A percentile compares a stretch with the other conserved stretches of the same genome.
Evolutionary conservation across 1,284 basidiomycete genomes (phyloP).

Genomic region (Cerrena zonata): DNA sequence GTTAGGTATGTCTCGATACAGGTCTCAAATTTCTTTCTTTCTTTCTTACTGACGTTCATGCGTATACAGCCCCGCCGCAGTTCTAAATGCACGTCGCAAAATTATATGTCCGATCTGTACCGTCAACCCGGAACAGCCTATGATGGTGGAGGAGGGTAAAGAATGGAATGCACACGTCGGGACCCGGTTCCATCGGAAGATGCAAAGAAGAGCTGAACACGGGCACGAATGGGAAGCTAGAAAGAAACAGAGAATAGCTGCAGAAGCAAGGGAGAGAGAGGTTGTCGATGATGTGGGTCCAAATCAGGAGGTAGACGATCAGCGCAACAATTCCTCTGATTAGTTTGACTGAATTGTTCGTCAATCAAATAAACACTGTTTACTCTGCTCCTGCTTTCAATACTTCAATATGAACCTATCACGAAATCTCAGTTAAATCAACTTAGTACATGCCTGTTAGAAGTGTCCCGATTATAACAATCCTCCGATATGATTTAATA

Average conservation of each 20-base stretch:
- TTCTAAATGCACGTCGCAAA: conserved; percentile 55
- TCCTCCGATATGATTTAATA: neutral
- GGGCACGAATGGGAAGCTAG: neutral
- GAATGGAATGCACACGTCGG: conserved; percentile 63
- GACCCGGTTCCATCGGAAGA: conserved; percentile 47
- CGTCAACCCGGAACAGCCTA: conserved; percentile 50
- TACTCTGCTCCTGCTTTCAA: too few relatives aligned
- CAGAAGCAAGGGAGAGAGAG: too few relatives aligned
- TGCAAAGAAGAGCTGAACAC: neutral
- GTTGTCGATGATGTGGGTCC: too few relatives aligned
- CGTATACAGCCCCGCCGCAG: conserved; percentile 56
- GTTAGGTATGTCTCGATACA: conserved; percentile 37
- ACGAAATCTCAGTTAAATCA: too few relatives aligned
- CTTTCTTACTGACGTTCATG: conserved; percentile 9
- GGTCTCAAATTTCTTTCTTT: neutral
- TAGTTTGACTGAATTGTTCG: too few relatives aligned
- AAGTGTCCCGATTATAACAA: neutral
- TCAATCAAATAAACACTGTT: too few relatives aligned
- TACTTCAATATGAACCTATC: too few relatives aligned
- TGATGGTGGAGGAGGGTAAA: conserved; percentile 67
- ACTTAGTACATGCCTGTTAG: too few relatives aligned
- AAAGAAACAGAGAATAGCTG: too few relatives aligned
- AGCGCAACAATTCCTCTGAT: too few relatives aligned
- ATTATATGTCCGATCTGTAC: conserved; percentile 71
- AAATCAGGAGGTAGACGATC: too few relatives aligned